Base-by-base conservation (phyloP, 2,329 filamentous ascomycete species). In the Septoria linicola region DNA sequence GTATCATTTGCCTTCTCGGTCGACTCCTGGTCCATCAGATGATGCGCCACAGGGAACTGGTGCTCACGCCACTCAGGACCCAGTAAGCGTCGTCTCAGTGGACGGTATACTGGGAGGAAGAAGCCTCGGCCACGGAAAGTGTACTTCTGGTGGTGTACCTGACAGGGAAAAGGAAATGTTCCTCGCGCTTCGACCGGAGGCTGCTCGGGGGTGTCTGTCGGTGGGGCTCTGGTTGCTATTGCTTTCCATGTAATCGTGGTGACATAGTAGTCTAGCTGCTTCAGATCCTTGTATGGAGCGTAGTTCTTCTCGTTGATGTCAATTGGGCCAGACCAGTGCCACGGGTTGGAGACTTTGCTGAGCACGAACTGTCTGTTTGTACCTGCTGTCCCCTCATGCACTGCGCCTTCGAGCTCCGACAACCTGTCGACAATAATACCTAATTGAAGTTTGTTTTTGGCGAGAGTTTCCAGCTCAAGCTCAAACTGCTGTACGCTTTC, bases 321-420 rank as follows among this genome's bases (percentile, higher is more conserved):
- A n/a, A 75, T 74, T 10, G 68, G 68, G 0, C 77, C 77, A 1
- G 61, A 71, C 77, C 77, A 80, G 8, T 60, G 59, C 14, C 61
- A 72, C 3, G 60, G 63, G 4, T 42, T 13, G 7, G 39, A 39
- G 2, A 8, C 16, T 3, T 60, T 45, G 8, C 54, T 51, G 27
- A 63, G 52, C 32, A 35, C 32, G 32, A 35, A 35, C 14, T 50
- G 47, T 11, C 53, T 54, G 4, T 14, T n/a, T 6, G 30, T 17
- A 14, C n/a, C n/a, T 19, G 14, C 20, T 19, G 23, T 16, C 17
- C 27, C 13, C 16, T n/a, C 14, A 13, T 10, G 16, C 37, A 27
- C 34, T 20, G 14, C 37, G 42, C 63, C 59, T 4, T 57, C 58
- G 5, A 69, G 62, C 0, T 69, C 35, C 10, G n/a, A 36, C 2